Conservation (phyloP, 805 yeast genomes). For the Candida rishiriensis region DNA sequence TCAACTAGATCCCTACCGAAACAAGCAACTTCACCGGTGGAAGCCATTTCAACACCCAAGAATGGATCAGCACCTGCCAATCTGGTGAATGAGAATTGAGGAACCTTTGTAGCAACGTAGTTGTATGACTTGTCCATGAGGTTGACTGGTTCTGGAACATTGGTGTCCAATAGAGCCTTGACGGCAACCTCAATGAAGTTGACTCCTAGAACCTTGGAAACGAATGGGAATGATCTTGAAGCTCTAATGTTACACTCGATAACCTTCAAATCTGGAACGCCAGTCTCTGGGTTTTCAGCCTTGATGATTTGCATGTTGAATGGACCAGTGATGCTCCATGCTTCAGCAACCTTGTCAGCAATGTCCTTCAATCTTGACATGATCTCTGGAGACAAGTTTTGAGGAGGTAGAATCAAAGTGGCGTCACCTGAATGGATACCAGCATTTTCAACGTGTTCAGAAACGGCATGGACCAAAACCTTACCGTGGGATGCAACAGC, state of each 20-base stretch:
- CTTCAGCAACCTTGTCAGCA: conserved; percentile 89
- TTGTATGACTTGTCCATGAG: conserved; percentile 72
- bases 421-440: conserved; percentile 99
- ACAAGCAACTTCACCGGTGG: conserved; percentile 98
- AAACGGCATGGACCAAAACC: conserved; percentile 89
- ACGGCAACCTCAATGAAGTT: conserved; percentile 96
- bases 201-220: conserved; percentile 90
- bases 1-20: conserved; percentile 82
- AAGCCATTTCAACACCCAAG: conserved; percentile 98
- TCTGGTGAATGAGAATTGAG: conserved; percentile 97
- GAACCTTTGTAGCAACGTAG: conserved; percentile 95
- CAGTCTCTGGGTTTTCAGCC: conserved; percentile 57
- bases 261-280: conserved; percentile 73
- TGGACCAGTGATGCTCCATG: conserved; percentile 96
- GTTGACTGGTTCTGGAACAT: conserved; percentile 75
- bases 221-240: conserved; percentile 98
- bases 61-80: conserved; percentile 99
- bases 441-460: conserved; percentile 97
- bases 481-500: conserved; percentile 90
- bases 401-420: conserved; percentile 91
- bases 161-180: conserved; percentile 70
- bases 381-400: conserved; percentile 58
- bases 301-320: conserved; percentile 97
- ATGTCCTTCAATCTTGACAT: conserved; percentile 76
- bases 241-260: conserved; percentile 99